Conservation (phyloP, 1,284 basidiomycete genomes). For the Hemileia vastatrix region DNA sequence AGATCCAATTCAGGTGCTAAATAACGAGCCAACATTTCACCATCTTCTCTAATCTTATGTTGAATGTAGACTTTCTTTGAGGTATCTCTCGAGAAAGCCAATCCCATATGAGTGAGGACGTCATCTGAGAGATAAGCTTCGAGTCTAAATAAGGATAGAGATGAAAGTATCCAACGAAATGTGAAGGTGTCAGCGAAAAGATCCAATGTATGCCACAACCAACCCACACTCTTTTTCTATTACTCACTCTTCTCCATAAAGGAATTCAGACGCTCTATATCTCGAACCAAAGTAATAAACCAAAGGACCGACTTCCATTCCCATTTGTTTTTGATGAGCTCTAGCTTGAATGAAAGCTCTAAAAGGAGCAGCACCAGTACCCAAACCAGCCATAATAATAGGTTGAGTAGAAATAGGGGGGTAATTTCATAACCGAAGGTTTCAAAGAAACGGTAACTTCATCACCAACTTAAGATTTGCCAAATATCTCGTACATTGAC, state of each 20-base stretch:
- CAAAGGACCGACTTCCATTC: slow-evolving; percentile 72
- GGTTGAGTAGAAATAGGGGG: slow-evolving; percentile 77
- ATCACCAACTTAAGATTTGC: slow-evolving; percentile 71
- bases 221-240: slow-evolving; percentile 55
- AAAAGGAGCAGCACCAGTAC: slow-evolving; percentile 96
- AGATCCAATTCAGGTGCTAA: no score
- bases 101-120: slow-evolving; percentile 74
- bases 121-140: slow-evolving; percentile 63
- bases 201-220: slow-evolving; percentile 19
- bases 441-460: slow-evolving; percentile 96
- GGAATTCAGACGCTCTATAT: slow-evolving; percentile 84
- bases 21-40: slow-evolving; percentile 57
- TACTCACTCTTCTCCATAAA: slow-evolving; percentile 72
- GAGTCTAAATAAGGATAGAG: slow-evolving; percentile 32
- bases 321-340: slow-evolving; percentile 66
- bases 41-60: slow-evolving; percentile 92
- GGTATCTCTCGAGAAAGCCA: slow-evolving; percentile 93
- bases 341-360: slow-evolving; percentile 95
- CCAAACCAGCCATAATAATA: slow-evolving; percentile 95
- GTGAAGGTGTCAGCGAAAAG: neutral
- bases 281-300: slow-evolving; percentile 99
- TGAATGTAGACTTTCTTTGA: slow-evolving; percentile 92
- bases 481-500: slow-evolving; percentile 95
- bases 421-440: slow-evolving; percentile 96
- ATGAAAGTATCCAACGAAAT: neutral